Evolutionary conservation across 108 stramenopile genomes (phyloP).

Genomic region (Pseudonitzschia multistriata): DNA sequence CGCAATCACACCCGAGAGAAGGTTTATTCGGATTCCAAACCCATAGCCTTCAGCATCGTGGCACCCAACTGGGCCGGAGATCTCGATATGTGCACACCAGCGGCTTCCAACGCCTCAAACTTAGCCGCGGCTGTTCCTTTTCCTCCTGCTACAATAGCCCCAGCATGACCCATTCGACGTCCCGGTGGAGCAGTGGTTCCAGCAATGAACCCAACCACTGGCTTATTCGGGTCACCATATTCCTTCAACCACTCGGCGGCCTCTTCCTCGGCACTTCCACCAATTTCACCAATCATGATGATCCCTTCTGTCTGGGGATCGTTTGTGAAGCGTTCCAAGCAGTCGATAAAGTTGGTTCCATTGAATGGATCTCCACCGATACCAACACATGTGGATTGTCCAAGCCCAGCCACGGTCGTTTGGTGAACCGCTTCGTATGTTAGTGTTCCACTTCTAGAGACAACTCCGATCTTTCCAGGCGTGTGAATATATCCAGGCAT

Average conservation of each 20-base stretch:
- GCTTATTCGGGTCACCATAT: constrained; percentile 96
- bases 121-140: constrained; percentile 96
- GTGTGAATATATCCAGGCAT: constrained; percentile 99
- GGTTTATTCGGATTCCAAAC: constrained; percentile 21
- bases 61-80: constrained; percentile 93
- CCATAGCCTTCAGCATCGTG: constrained; percentile 97
- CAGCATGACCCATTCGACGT: constrained; percentile 99
- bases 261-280: constrained; percentile 96
- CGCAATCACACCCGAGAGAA: not conserved
- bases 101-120: constrained; percentile 91
- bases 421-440: constrained; percentile 99
- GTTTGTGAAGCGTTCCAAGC: constrained; percentile 94
- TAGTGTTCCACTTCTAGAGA: constrained; percentile 92
- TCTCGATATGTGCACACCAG: constrained; percentile 91
- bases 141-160: constrained; percentile 97
- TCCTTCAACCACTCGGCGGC: constrained; percentile 97
- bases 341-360: constrained; percentile 99
- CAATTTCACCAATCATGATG: constrained; percentile 99
- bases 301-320: constrained; percentile 98
- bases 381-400: constrained; percentile 97
- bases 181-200: constrained; percentile 99
- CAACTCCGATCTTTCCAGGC: constrained; percentile 96
- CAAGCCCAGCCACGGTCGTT: constrained; percentile 94
- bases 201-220: constrained; percentile 99
- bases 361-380: constrained; percentile 99